Evolutionary conservation across 129 eudicot genomes (phyloP).

Genomic region (Solidago caesia): DNA sequence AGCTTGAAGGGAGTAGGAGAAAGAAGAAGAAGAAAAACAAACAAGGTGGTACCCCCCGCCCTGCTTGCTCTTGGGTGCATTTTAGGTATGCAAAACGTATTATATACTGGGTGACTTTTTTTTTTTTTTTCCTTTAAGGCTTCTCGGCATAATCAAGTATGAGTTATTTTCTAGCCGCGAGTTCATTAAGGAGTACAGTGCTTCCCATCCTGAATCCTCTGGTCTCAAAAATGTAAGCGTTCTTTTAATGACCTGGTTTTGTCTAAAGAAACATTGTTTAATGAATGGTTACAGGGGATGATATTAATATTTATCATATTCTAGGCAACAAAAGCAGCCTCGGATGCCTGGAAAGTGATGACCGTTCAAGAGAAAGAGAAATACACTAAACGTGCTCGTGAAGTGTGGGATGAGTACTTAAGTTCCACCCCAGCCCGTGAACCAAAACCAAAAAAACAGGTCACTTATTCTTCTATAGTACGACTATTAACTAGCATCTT

Average conservation of each 20-base stretch:
- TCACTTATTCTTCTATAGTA: conserved; percentile 13
- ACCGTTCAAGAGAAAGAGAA: conserved; percentile 64
- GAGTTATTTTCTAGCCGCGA: conserved; percentile 52
- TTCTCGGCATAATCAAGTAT: conserved; percentile 25
- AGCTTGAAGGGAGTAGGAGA: conserved; percentile 52
- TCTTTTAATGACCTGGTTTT: neutral
- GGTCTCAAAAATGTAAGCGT: conserved; percentile 73
- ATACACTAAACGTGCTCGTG: conserved; percentile 79
- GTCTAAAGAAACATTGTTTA: neutral
- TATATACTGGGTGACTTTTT: neutral
- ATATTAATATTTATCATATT: neutral
- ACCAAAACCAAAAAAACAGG: conserved; percentile 78
- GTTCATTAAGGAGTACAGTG: conserved; percentile 78
- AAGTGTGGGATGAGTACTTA: conserved; percentile 84
- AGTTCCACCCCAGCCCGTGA: conserved; percentile 64
- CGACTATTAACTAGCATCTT: neutral
- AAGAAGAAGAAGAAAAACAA: conserved; percentile 58
- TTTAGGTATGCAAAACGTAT: conserved; percentile 49
- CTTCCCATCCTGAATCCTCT: conserved; percentile 86
- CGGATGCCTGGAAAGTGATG: conserved; percentile 87
- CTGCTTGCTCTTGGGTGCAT: conserved; percentile 88
- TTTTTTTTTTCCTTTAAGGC: neutral
- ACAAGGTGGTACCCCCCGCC: conserved; percentile 63
- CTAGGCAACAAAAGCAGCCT: conserved; percentile 84
- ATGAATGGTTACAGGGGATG: neutral